Evolutionary conservation across 257 asterid species (phyloP).

Genomic region (Plectranthus barbatus): DNA sequence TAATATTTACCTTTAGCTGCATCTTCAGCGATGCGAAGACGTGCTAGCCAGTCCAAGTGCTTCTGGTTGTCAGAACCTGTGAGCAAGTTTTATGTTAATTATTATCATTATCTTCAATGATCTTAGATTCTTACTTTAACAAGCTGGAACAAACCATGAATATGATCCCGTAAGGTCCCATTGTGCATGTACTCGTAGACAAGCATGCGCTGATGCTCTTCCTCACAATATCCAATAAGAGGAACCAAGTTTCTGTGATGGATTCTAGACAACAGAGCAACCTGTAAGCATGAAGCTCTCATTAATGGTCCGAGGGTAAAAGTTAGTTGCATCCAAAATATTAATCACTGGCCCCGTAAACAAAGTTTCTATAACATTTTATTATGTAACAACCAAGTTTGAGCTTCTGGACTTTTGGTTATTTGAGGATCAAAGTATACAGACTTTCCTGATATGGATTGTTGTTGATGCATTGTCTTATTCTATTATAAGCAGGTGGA

Average conservation of each 20-base stretch:
- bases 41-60: constrained; percentile 78
- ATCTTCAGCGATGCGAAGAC: constrained; percentile 87
- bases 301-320: constrained; percentile 6
- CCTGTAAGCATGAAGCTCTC: constrained; percentile 41
- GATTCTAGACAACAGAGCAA: constrained; percentile 89
- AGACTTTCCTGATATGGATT: background rate
- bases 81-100: constrained; percentile 4
- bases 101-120: constrained; percentile 2
- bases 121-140: background rate
- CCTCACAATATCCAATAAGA: constrained; percentile 87
- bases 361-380: background rate
- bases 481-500: constrained; percentile 5
- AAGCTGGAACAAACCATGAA: constrained; percentile 38
- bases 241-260: constrained; percentile 98
- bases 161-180: constrained; percentile 89
- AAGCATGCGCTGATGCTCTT: constrained; percentile 82
- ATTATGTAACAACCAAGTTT: background rate
- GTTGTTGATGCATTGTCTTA: background rate
- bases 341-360: background rate
- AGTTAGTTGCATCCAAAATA: background rate
- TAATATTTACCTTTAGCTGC: constrained; percentile 79
- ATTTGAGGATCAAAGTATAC: background rate
- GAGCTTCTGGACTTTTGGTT: background rate
- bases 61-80: constrained; percentile 52
- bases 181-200: constrained; percentile 97